Percentiles rank a stretch among this genome's conserved stretches.
Evolutionary conservation across 495 filamentous ascomycete species (phyloP).

Genomic region (Pseudevernia furfuracea): DNA sequence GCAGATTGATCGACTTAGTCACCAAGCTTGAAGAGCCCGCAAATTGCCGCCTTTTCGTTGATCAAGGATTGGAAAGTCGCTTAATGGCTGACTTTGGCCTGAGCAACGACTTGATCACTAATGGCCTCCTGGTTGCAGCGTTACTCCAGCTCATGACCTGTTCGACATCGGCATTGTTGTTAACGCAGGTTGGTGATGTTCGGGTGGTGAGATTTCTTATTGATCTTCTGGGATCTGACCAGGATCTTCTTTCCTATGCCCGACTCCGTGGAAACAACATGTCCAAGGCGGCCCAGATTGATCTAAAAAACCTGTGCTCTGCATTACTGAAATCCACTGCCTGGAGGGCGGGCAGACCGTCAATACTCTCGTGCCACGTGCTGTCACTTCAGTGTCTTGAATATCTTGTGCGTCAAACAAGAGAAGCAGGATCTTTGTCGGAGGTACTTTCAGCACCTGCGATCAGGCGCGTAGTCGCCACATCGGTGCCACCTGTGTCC

Average conservation of each 20-base stretch:
- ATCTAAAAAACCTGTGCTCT: conserved; percentile 45
- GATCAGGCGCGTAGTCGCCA: conserved; percentile 43
- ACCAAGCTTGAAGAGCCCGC: conserved; percentile 59
- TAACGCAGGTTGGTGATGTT: conserved; percentile 43
- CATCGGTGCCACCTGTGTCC: conserved; percentile 31
- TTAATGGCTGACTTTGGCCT: conserved; percentile 43
- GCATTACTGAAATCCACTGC: conserved; percentile 43
- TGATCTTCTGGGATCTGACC: conserved; percentile 43
- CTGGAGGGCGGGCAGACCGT: conserved; percentile 49
- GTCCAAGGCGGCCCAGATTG: conserved; percentile 51
- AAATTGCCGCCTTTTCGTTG: conserved; percentile 63
- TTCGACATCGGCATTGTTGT: conserved; percentile 40
- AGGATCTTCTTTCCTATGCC: conserved; percentile 46
- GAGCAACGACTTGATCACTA: conserved; percentile 31
- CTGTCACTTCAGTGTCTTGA: conserved; percentile 59
- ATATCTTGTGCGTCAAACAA: conserved; percentile 46
- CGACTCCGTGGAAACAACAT: conserved; percentile 62
- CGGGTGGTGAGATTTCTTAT: conserved; percentile 45
- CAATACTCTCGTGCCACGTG: conserved; percentile 51
- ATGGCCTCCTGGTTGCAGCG: conserved; percentile 31
- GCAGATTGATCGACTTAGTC: conserved; percentile 60
- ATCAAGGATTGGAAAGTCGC: conserved; percentile 61
- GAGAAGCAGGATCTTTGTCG: conserved; percentile 40
- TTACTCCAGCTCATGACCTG: conserved; percentile 40
- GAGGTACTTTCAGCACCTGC: conserved; percentile 46